Evolutionary conservation across 1,284 basidiomycete species (phyloP), one percentile per base, ranked within the genome.

Genomic region (Puccinia novopanici): DNA sequence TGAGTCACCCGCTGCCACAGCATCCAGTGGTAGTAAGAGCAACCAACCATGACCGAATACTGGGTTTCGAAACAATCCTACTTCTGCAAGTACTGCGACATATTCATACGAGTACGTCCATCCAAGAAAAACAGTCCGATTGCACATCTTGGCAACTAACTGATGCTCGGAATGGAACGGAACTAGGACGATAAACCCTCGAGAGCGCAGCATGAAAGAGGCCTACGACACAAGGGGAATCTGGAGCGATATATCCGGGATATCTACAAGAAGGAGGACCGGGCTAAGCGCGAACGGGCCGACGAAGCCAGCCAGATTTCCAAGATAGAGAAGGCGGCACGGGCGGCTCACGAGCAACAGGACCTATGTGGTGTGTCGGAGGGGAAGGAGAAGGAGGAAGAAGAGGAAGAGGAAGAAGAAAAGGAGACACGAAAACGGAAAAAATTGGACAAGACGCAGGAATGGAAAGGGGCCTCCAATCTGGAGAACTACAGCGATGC

Each of bases 201-300:
- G 2, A 90, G 93, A 75, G 89, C 90, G 82, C 94, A 95, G 82
- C 97, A 99, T 86, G 97, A 99, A 87, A 92, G 90, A 82, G 97
- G 97, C 63, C 87, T 96, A 72, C 90, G 93, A 68, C 97, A 99
- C 88, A 93, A 97, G 85, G 94, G 94, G 70, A 97, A 93, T 86
- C 91, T 93, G 82, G 95, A 98, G 85, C 89, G 95, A 12, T 96
- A 92, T 86, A 92, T 99, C 75, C 89, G 93, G 59, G 90, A 92
- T 59, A 89, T 98, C 42, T 99, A 99, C 89, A 96, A 96, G 87
- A 88, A 90, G n/a, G 92, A 94, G 5, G 93, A 95, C 87, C 91
- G 91, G 87, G 90, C 90, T 77, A 93, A 93, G 87, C 91, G 92
- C 86, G 95, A 97, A 83, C 88, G 89, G 68, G 93, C 92, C 77